These are phyloP conservation scores for Fraxinus dipetala DNA, from an alignment of 305 asterid species.

Conservation along the genomic window DNA sequence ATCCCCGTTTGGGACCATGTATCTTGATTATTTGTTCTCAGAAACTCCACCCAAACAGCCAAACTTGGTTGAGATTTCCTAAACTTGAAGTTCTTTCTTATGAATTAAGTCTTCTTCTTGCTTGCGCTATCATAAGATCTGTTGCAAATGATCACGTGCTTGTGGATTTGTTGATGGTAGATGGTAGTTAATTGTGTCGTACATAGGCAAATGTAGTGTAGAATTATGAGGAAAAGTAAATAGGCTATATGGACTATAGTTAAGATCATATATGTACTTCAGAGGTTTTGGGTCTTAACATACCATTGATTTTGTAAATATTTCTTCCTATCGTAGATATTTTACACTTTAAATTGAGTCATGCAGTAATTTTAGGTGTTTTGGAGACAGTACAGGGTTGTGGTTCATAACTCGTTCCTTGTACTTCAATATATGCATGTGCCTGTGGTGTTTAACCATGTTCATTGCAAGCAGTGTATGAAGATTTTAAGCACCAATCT, in stretches of 20 bases:
- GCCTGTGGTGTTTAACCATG: neutral
- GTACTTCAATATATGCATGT: neutral
- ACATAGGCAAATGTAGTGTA: neutral
- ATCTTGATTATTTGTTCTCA: neutral
- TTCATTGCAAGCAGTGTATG: neutral
- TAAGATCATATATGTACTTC: neutral
- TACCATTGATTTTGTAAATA: neutral
- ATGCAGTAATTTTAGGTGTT: neutral
- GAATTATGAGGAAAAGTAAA: neutral
- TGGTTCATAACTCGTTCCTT: neutral
- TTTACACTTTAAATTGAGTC: neutral
- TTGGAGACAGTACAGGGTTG: neutral
- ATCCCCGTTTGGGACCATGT: neutral
- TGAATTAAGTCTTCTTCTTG: neutral
- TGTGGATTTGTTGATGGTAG: neutral
- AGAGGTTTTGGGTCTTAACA: neutral
- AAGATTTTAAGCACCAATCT: neutral
- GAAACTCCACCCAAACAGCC: neutral
- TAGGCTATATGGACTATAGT: neutral
- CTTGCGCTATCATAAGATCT: neutral
- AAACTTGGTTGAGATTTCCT: neutral
- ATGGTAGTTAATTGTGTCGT: neutral
- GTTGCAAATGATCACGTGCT: neutral
- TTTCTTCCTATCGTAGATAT: neutral
- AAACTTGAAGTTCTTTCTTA: neutral